phyloP scores from a whole-genome alignment of 2,329 filamentous ascomycete species.

The Penicillium paneum region DNA sequence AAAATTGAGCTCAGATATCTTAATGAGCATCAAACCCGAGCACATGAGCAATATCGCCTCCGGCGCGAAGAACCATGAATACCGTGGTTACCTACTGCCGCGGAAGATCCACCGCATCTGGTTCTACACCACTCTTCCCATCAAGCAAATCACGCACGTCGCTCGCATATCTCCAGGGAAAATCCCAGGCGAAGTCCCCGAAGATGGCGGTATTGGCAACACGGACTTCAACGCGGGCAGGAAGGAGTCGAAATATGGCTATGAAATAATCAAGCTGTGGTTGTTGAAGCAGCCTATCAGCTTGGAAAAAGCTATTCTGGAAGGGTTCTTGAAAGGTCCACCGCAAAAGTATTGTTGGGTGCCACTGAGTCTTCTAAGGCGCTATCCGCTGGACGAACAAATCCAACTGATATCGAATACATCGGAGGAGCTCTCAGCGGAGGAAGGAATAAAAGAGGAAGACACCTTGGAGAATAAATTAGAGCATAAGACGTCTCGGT shows the following conservation, averaged over 20 bases:
- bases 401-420: too few relatives aligned
- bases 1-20: conserved; percentile 31
- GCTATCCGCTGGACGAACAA: too few relatives aligned
- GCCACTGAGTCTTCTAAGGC: too few relatives aligned
- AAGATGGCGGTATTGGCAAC: conserved; percentile 50
- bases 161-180: conserved; percentile 52
- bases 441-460: too few relatives aligned
- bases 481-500: too few relatives aligned
- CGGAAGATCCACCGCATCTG: conserved; percentile 58
- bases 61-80: conserved; percentile 51
- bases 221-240: conserved; percentile 49
- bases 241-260: conserved; percentile 47
- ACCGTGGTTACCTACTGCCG: conserved; percentile 53
- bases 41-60: conserved; percentile 37
- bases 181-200: conserved; percentile 48
- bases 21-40: conserved; percentile 51
- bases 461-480: too few relatives aligned
- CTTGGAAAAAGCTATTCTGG: conserved; percentile 51
- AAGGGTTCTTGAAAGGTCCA: conserved; percentile 53
- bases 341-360: conserved; percentile 46
- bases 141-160: conserved; percentile 57
- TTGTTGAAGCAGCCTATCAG: conserved; percentile 60
- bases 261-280: conserved; percentile 58
- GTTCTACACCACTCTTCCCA: conserved; percentile 54
- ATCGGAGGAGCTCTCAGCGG: too few relatives aligned